These are phyloP conservation scores for Exophiala spinifera DNA, from an alignment of 2,329 filamentous ascomycete genomes.

Conservation along the genomic window DNA sequence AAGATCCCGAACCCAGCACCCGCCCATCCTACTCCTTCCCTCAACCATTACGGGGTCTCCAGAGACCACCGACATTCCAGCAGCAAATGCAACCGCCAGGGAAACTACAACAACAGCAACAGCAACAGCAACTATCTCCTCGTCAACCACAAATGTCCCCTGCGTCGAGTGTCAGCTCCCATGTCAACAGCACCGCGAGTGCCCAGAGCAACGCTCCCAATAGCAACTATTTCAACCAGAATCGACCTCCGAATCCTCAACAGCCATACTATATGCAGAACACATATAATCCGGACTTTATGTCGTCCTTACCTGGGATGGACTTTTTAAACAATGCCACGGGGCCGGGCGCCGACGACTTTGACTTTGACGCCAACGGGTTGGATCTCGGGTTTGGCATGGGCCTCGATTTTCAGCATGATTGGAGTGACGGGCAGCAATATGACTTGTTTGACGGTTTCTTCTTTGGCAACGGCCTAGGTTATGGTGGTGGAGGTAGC, in stretches of 20 bases:
- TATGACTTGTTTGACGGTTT: slow-evolving; percentile 55
- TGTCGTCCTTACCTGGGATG: slow-evolving; percentile 28
- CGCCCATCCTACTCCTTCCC: slow-evolving; percentile 23
- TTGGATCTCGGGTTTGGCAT: slow-evolving; percentile 39
- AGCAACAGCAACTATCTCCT: slow-evolving; percentile 14
- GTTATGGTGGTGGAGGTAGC: slow-evolving; percentile 6
- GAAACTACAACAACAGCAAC: no score
- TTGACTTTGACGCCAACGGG: slow-evolving; percentile 34
- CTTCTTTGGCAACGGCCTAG: slow-evolving; percentile 48
- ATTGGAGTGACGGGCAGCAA: slow-evolving; percentile 46
- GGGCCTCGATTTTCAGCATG: slow-evolving; percentile 41
- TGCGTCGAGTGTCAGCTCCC: slow-evolving; percentile 20
- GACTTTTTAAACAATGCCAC: slow-evolving; percentile 29
- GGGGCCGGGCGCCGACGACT: slow-evolving; percentile 21
- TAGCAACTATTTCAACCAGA: slow-evolving; percentile 8
- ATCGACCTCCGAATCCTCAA: background rate
- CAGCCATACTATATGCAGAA: slow-evolving; percentile 24
- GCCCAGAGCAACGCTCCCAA: slow-evolving; percentile 1
- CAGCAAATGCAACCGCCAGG: slow-evolving; percentile 2
- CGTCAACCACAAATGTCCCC: slow-evolving; percentile 13
- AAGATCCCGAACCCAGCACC: slow-evolving; percentile 36
- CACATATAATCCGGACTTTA: slow-evolving; percentile 29
- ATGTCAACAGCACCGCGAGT: slow-evolving; percentile 17
- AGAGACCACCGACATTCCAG: slow-evolving; percentile 6
- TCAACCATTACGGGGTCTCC: slow-evolving; percentile 10